phyloP scores from a whole-genome alignment of 1,284 basidiomycete species.

The Mixia osmundae region DNA sequence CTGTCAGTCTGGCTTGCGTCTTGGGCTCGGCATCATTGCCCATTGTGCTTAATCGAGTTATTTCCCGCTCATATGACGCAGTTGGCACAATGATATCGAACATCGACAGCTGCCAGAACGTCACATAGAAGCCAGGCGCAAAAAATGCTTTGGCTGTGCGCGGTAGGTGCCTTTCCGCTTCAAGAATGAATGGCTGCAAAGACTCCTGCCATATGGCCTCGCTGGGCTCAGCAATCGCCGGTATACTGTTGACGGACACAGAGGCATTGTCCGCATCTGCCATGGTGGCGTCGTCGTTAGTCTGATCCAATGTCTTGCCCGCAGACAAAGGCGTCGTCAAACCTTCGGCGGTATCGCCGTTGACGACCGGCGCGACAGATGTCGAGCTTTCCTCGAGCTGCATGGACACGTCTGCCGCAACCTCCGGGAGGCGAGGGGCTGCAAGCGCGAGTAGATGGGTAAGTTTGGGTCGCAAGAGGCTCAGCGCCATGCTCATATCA shows the following conservation, averaged over 20 bases:
- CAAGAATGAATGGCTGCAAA: slow-evolving; percentile 31
- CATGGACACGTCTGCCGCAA: too few relatives aligned
- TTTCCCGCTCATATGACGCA: slow-evolving; percentile 24
- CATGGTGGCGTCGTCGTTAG: too few relatives aligned
- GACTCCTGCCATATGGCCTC: too few relatives aligned
- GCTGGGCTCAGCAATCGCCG: too few relatives aligned
- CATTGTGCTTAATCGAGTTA: slow-evolving; percentile 12
- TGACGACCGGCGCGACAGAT: too few relatives aligned
- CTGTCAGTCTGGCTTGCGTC: background rate
- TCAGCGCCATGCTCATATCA: slow-evolving; percentile 64
- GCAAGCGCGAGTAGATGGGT: too few relatives aligned
- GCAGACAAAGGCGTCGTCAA: too few relatives aligned
- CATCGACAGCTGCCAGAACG: slow-evolving; percentile 81
- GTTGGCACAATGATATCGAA: slow-evolving; percentile 53
- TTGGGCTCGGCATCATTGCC: background rate
- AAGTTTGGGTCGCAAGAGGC: slow-evolving; percentile 66
- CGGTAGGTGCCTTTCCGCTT: slow-evolving; percentile 39
- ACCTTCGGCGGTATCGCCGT: too few relatives aligned
- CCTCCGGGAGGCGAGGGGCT: too few relatives aligned
- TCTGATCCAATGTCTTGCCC: too few relatives aligned
- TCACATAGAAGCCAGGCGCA: slow-evolving; percentile 43
- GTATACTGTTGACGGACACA: slow-evolving; percentile 45
- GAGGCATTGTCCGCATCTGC: background rate
- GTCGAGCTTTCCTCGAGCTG: too few relatives aligned
- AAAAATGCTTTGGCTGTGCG: slow-evolving; percentile 33